phyloP scores from a whole-genome alignment of 495 filamentous ascomycete genomes.

The Penicillium mononematosum region DNA sequence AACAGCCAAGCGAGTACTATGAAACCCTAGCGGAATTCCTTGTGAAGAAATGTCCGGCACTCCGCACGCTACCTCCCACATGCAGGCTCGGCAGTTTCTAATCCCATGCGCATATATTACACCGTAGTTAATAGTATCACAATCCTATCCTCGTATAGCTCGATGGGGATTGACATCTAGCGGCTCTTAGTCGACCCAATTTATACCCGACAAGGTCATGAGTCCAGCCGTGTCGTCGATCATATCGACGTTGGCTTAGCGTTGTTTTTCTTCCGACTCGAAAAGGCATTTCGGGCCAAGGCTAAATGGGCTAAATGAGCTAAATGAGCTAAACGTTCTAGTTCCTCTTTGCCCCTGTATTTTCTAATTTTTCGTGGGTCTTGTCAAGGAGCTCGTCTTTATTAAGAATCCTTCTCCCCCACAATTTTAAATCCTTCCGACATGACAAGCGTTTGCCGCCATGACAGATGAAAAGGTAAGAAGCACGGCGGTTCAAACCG shows the following conservation, averaged over 20 bases:
- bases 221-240: conserved; percentile 1
- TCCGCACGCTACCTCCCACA: background rate
- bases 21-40: background rate
- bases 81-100: background rate
- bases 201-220: background rate
- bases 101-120: background rate
- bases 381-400: background rate
- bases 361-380: background rate
- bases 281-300: background rate
- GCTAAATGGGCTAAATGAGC: background rate
- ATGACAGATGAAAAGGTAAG: conserved; percentile 29
- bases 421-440: background rate
- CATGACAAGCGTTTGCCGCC: background rate
- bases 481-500: conserved; percentile 29
- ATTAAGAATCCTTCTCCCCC: conserved; percentile 10
- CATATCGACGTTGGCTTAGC: background rate
- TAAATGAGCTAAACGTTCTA: conserved; percentile 1
- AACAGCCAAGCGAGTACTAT: background rate
- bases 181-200: background rate
- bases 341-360: conserved; percentile 1
- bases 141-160: background rate
- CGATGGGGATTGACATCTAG: background rate
- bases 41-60: background rate
- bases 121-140: background rate
- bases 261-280: background rate